Conservation (phyloP, 805 yeast species). For the Yarrowia osloensis region DNA sequence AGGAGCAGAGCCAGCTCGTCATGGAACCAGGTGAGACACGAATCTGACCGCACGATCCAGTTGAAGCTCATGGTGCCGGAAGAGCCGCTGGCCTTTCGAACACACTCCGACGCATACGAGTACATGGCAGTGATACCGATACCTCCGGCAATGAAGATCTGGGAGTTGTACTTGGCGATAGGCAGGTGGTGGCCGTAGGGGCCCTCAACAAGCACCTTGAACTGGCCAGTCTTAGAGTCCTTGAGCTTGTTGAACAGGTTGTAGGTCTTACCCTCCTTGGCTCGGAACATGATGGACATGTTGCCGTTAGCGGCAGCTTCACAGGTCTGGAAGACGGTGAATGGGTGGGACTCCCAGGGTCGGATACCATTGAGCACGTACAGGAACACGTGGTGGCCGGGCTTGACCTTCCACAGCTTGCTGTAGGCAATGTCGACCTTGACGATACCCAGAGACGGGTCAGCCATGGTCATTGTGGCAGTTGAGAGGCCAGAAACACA, state of each 20-base stretch:
- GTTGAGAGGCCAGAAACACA: slow-evolving; percentile 54
- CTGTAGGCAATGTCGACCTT: slow-evolving; percentile 16
- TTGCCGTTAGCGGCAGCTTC: slow-evolving; percentile 6
- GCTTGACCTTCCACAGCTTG: slow-evolving; percentile 49
- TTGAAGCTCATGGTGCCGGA: slow-evolving; percentile 45
- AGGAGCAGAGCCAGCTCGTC: slow-evolving; percentile 44
- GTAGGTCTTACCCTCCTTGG: slow-evolving; percentile 11
- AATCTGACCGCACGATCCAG: slow-evolving; percentile 64
- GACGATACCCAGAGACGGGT: slow-evolving; percentile 30
- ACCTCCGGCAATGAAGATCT: slow-evolving; percentile 57
- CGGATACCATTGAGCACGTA: slow-evolving; percentile 53
- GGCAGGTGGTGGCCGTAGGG: slow-evolving; percentile 57
- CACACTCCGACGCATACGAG: slow-evolving; percentile 45
- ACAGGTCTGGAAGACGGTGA: slow-evolving; percentile 47
- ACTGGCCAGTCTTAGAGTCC: neutral
- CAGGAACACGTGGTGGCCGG: slow-evolving; percentile 61
- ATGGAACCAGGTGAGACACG: slow-evolving; percentile 53
- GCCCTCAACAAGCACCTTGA: slow-evolving; percentile 57
- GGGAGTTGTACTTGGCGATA: slow-evolving; percentile 45
- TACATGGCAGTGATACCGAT: slow-evolving; percentile 60
- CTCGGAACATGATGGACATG: slow-evolving; percentile 9
- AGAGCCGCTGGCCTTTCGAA: slow-evolving; percentile 6
- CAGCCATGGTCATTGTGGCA: neutral
- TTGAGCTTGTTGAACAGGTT: slow-evolving; percentile 15
- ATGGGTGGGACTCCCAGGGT: slow-evolving; percentile 77